Conservation (phyloP, 129 eudicot species). For the Ambrosia artemisiifolia region DNA sequence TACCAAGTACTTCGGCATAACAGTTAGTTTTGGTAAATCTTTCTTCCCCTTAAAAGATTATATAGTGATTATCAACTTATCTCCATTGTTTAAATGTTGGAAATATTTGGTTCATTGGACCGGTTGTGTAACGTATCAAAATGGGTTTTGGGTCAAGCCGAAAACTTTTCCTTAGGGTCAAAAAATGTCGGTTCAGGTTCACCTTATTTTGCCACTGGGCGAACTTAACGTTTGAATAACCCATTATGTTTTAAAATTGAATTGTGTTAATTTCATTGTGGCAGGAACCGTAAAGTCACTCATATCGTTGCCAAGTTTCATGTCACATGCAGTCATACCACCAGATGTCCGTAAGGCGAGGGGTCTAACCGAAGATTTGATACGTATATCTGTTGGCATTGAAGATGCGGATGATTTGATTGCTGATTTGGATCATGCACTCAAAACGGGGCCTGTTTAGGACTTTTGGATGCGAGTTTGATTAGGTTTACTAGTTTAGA, state of each 20-base stretch:
- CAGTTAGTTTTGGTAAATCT: constrained; percentile 86
- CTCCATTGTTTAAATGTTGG: too few relatives aligned
- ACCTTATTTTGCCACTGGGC: neutral
- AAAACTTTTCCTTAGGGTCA: too few relatives aligned
- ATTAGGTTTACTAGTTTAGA: neutral
- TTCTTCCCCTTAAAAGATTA: neutral
- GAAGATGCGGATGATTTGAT: constrained; percentile 88
- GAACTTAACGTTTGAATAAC: too few relatives aligned
- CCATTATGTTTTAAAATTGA: too few relatives aligned
- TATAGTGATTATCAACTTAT: too few relatives aligned
- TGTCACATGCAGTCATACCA: constrained; percentile 92
- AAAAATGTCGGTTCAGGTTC: too few relatives aligned
- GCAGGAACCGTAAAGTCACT: constrained; percentile 91
- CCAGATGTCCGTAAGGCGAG: constrained; percentile 75
- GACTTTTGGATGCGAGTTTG: constrained; percentile 2
- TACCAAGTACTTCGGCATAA: constrained; percentile 77
- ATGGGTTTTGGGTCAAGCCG: too few relatives aligned
- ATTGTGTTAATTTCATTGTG: too few relatives aligned
- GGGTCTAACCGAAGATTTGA: constrained; percentile 82
- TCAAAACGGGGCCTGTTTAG: constrained; percentile 69
- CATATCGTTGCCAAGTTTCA: constrained; percentile 87
- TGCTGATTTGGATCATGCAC: constrained; percentile 72
- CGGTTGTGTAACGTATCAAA: too few relatives aligned
- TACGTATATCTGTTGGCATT: constrained; percentile 86
- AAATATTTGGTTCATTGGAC: too few relatives aligned